Conservation (phyloP, 1,284 basidiomycete species). For the Meira miltonrushii region DNA sequence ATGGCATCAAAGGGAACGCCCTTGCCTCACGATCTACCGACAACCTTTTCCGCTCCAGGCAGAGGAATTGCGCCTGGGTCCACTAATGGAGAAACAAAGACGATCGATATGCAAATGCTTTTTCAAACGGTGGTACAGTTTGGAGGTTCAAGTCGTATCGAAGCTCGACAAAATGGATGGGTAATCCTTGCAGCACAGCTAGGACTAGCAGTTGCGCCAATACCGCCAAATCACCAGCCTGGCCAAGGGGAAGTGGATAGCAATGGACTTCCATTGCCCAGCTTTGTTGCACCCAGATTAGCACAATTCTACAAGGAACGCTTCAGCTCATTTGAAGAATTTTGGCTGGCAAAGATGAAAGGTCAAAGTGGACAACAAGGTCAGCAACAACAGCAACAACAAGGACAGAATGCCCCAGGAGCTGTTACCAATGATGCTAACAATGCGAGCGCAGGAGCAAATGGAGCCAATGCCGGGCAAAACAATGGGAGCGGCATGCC, state of each 20-base stretch:
- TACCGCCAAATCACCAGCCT: constrained; percentile 13
- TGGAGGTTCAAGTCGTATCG: constrained; percentile 33
- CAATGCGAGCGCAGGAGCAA: background rate
- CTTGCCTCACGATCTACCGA: constrained; percentile 25
- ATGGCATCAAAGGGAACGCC: constrained; percentile 38
- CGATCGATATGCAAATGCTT: constrained; percentile 35
- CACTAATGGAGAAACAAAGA: constrained; percentile 32
- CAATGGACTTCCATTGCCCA: constrained; percentile 29
- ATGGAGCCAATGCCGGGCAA: background rate
- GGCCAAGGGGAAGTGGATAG: constrained; percentile 7
- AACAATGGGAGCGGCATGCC: constrained; percentile 2
- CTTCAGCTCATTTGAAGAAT: constrained; percentile 39
- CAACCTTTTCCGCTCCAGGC: constrained; percentile 34
- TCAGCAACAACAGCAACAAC: constrained; percentile 15
- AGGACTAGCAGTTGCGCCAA: constrained; percentile 34
- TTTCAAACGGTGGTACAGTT: constrained; percentile 37
- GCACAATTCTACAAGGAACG: constrained; percentile 39
- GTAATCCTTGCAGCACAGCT: constrained; percentile 38
- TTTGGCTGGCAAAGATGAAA: constrained; percentile 27
- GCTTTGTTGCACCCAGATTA: constrained; percentile 40
- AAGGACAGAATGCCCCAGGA: constrained; percentile 13
- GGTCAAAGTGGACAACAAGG: constrained; percentile 2
- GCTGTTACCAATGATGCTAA: background rate
- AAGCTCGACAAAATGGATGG: constrained; percentile 24
- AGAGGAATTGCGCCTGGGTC: constrained; percentile 18